Evolutionary conservation across 768 basidiomycete genomes (phyloP), one percentile per base, ranked within the genome.

Genomic region (Xerocomus spinulosus): DNA sequence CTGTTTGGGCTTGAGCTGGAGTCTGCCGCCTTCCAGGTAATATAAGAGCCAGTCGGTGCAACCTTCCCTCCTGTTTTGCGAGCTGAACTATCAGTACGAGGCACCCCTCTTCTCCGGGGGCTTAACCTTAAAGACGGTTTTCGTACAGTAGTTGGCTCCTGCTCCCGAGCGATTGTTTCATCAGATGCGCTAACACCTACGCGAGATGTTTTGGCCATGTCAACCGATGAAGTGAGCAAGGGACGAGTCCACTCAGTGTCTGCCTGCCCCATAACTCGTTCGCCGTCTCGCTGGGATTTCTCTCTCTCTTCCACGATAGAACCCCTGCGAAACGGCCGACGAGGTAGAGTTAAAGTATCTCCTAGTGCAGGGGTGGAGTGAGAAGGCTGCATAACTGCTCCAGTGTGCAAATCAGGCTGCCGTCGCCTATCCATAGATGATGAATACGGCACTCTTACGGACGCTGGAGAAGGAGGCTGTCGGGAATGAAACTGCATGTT

Each of bases 381-480:
- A 26, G 62, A 62, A 44, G 63, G 56, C 3, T 63, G 58, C 40
- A 70, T 52, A 29, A 42, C 30, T 26, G 48, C 39, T 40, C 51
- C 65, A 23, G 43, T 42, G 28, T 37, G 49, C 26, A 52, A 10
- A 44, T 67, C 65, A 13, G 46, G 51, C 23, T 51, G 55, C 23
- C 65, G 64, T 43, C 60, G 65, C 44, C 56, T 42, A 66, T 68
- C 52, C 4, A 29, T 46, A 50, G 56, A 59, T 32, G 60, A n/a
- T n/a, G n/a, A 45, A 49, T 54, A 57, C 25, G 55, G 59, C 13
- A 49, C 29, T 41, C 64, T 65, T 9, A 61, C 46, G 9, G 64
- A 68, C n/a, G 64, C 58, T 20, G 69, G 64, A 29, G 68, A 66
- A 43, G 66, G 60, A 14, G 75, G 66, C 9, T 76, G 69, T 6